phyloP scores from a whole-genome alignment of 2,329 filamentous ascomycete species.

The Chaetomium strumarium region DNA sequence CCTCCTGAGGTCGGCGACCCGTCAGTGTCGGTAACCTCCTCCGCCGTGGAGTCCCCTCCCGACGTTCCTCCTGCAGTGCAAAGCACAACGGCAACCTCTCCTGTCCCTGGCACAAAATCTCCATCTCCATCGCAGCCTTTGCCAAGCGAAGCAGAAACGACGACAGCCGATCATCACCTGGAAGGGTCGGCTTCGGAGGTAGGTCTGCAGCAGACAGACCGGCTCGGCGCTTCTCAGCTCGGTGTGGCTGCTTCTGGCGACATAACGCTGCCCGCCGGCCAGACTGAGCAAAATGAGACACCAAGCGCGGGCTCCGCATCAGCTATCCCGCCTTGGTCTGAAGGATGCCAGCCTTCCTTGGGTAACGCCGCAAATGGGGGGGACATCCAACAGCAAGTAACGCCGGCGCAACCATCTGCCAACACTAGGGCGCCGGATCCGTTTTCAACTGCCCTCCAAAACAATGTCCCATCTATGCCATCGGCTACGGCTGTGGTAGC shows the following conservation, averaged over 20 bases:
- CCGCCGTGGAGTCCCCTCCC: neutral
- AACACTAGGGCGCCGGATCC: slow-evolving; percentile 1
- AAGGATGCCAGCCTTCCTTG: neutral
- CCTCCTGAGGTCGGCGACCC: neutral
- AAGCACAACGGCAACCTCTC: neutral
- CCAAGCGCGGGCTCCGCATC: neutral
- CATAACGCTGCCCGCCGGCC: neutral
- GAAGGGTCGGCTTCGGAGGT: neutral
- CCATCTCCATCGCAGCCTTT: neutral
- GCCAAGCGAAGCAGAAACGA: neutral
- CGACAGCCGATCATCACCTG: neutral
- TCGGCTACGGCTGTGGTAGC: neutral
- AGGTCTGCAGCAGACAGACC: neutral
- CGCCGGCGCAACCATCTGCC: slow-evolving; percentile 4
- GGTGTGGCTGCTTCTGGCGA: neutral
- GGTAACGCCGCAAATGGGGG: neutral
- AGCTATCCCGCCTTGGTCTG: neutral
- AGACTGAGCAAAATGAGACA: neutral
- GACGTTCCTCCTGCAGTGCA: neutral
- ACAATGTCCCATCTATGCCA: neutral
- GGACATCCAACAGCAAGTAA: neutral
- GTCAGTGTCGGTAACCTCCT: neutral
- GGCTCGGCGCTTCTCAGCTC: neutral
- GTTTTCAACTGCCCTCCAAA: neutral
- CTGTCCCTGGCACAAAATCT: neutral